These are phyloP conservation scores for Aspergillus sojae DNA, from an alignment of 2,329 filamentous ascomycete species.

Conservation along the genomic window DNA sequence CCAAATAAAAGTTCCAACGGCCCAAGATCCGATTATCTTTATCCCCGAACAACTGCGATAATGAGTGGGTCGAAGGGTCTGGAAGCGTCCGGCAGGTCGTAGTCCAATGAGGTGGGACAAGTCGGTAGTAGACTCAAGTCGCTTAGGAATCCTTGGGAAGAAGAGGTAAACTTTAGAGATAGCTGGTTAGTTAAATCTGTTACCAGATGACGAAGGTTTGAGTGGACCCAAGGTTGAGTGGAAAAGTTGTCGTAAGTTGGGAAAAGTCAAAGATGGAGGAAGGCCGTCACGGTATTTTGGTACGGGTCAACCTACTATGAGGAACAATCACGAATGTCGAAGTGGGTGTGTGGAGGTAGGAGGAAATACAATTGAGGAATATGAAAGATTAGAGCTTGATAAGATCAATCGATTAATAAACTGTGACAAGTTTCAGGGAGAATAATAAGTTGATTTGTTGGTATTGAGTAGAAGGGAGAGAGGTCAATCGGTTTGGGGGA, in stretches of 20 bases:
- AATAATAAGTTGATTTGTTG: not conserved
- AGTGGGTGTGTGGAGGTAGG: not conserved
- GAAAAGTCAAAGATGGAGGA: not conserved
- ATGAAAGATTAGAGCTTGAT: not conserved
- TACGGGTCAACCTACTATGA: conserved; percentile 1
- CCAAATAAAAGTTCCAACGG: conserved; percentile 26
- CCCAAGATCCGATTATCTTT: conserved; percentile 29
- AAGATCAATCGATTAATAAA: not conserved
- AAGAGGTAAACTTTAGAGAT: conserved; percentile 7
- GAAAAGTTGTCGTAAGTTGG: not conserved
- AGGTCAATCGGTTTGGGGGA: not conserved
- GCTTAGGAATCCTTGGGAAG: conserved; percentile 9
- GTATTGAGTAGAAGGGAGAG: not conserved
- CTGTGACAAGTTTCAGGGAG: not conserved
- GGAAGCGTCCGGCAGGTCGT: conserved; percentile 24
- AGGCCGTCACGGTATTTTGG: not conserved
- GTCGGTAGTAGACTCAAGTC: conserved; percentile 4
- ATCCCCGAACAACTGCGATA: conserved; percentile 24
- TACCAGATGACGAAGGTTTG: conserved; percentile 4
- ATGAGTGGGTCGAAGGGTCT: conserved; percentile 29
- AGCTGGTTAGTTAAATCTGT: conserved; percentile 12
- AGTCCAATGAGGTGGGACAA: conserved; percentile 3
- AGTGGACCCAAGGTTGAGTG: conserved; percentile 2
- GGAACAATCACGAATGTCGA: not conserved
- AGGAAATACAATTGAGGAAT: not conserved